Percentiles rank a stretch among this genome's conserved stretches.
Evolutionary conservation across 768 basidiomycete genomes (phyloP).

Genomic region (Leccinum barrowsii): DNA sequence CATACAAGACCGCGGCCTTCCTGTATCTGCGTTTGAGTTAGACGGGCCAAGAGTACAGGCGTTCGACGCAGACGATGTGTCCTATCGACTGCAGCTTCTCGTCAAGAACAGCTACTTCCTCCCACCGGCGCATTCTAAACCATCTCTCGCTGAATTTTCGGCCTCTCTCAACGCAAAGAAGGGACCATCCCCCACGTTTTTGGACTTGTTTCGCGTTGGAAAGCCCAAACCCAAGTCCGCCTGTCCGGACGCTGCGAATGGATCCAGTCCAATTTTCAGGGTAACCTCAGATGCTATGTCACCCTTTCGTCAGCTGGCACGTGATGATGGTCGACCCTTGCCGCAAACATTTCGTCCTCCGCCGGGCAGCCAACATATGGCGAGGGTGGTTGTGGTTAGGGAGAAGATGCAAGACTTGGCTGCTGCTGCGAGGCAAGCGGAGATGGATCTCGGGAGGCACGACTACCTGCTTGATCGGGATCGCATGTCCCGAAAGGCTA

Average conservation of each 20-base stretch:
- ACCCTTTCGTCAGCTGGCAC: constrained; percentile 38
- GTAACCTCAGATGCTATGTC: constrained; percentile 66
- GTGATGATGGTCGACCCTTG: constrained; percentile 36
- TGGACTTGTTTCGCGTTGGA: constrained; percentile 69
- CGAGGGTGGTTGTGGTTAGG: constrained; percentile 77
- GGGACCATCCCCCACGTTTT: constrained; percentile 47
- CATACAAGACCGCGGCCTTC: constrained; percentile 39
- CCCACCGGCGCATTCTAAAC: constrained; percentile 84
- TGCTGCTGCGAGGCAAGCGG: constrained; percentile 70
- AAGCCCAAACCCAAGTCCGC: constrained; percentile 64
- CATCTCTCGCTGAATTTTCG: constrained; percentile 63
- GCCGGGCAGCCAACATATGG: constrained; percentile 38
- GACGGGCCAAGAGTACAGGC: constrained; percentile 49
- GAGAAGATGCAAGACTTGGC: constrained; percentile 74
- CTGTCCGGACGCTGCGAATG: constrained; percentile 42
- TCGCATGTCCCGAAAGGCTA: constrained; percentile 36
- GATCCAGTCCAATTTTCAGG: constrained; percentile 47
- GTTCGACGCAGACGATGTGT: constrained; percentile 73
- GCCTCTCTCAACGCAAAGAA: constrained; percentile 39
- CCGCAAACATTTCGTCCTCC: constrained; percentile 34
- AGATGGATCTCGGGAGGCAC: constrained; percentile 63
- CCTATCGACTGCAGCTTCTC: constrained; percentile 77
- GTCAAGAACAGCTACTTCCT: constrained; percentile 88
- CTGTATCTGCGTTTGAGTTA: constrained; percentile 45
- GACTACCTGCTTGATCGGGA: constrained; percentile 46